Conservation (phyloP, 352 stramenopile species). For the Globisporangium lucens region DNA sequence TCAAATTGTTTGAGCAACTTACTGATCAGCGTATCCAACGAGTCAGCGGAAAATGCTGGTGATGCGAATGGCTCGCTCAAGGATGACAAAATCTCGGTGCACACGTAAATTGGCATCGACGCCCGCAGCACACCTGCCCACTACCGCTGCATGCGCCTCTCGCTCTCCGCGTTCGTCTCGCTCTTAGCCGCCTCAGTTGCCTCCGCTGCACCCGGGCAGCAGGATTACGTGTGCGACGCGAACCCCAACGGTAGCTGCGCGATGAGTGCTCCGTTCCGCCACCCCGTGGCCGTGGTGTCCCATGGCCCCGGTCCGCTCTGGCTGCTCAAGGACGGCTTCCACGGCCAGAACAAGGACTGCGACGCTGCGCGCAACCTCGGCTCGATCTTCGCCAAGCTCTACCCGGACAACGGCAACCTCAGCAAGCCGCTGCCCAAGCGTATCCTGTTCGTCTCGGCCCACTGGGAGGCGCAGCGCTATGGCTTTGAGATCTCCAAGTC, state of each 20-base stretch:
- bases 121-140: neutral
- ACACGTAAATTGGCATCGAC: too few species aligned
- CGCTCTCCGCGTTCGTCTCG: neutral
- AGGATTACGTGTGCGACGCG: conserved; percentile 1
- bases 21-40: too few species aligned
- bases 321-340: conserved; percentile 38
- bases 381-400: conserved; percentile 33
- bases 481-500: conserved; percentile 44
- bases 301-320: conserved; percentile 57
- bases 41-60: too few species aligned
- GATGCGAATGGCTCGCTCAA: too few species aligned
- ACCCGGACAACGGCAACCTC: conserved; percentile 18
- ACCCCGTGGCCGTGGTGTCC: conserved; percentile 41
- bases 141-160: neutral
- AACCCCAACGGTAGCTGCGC: neutral
- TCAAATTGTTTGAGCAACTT: too few species aligned
- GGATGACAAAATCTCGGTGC: too few species aligned
- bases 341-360: conserved; percentile 27
- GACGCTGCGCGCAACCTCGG: conserved; percentile 22
- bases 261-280: conserved; percentile 19
- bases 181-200: neutral
- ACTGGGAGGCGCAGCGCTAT: conserved; percentile 64
- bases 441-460: conserved; percentile 86
- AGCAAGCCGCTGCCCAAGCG: conserved; percentile 40
- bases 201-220: neutral